Evolutionary conservation across 1,284 basidiomycete species (phyloP).

Genomic region (Ustilago trichophora): DNA sequence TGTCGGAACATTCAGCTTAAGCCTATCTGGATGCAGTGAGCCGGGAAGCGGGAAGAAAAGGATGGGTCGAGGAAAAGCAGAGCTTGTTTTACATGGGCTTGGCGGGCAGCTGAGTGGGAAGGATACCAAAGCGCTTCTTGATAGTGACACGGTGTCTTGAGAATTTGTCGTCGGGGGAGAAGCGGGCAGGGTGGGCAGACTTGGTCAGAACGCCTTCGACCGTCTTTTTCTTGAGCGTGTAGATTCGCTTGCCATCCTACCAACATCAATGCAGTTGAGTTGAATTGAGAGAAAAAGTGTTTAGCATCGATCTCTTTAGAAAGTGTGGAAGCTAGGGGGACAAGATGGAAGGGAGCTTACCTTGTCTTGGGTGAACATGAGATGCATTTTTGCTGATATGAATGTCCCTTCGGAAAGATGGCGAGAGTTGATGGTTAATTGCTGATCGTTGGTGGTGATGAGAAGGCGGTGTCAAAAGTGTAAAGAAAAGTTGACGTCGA

Average conservation of each 20-base stretch:
- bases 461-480: not conserved
- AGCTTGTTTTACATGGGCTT: constrained; percentile 58
- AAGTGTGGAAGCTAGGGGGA: no score
- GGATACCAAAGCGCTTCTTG: constrained; percentile 64
- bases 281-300: no score
- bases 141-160: constrained; percentile 64
- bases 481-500: not conserved
- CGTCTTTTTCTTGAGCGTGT: constrained; percentile 65
- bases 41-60: no score
- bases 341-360: constrained; percentile 55
- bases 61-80: no score
- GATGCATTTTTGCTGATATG: constrained; percentile 57
- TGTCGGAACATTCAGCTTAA: no score
- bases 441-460: constrained; percentile 1
- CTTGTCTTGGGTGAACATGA: constrained; percentile 64
- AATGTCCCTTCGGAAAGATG: not conserved
- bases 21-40: no score
- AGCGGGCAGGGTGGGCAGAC: constrained; percentile 64
- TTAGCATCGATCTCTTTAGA: no score
- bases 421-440: not conserved
- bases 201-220: constrained; percentile 59
- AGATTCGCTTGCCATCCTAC: constrained; percentile 64
- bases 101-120: constrained; percentile 56
- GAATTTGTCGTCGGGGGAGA: constrained; percentile 67
- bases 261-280: not conserved